Evolutionary conservation across 2,329 filamentous ascomycete species (phyloP), one percentile per base, ranked within the genome.

Genomic region (Aspergillus caelatus): DNA sequence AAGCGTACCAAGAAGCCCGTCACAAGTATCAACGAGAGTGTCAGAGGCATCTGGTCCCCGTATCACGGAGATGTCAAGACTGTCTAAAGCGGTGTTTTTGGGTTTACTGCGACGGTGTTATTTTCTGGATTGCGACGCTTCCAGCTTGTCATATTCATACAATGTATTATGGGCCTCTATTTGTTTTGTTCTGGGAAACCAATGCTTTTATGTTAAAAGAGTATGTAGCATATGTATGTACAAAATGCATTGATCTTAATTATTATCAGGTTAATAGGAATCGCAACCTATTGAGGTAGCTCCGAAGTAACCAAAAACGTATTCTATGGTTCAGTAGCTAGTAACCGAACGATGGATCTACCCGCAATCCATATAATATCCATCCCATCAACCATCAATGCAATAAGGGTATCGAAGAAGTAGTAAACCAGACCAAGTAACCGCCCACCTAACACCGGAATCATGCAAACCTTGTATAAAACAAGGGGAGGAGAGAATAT

Each of bases 21-120:
- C 36, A 82, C 79, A 68, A 88, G 85, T 81, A 71, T 83, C 73
- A 89, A 89, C 70, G 86, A 89, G 79, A 88, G 85, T 74, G 86
- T 89, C 11, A 84, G 87, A 76, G 87, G 87, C 63, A 84, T 89
- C 59, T 89, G 87, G 87, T 85, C 83, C 81, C 86, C 86, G 53
- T 86, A 86, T 74, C 87, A 89, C 71, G 85, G 85, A 45, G 81
- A 82, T 57, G 79, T 84, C 68, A 84, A 83, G 71, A 77, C 74
- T 66, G 78, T 86, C 68, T 85, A 76, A 80, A 63, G 60, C 16
- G 41, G 45, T n/a, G 23, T 39, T 36, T 55, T 60, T 67, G 34
- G 58, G 57, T 56, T 63, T 56, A 56, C 66, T 64, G 58, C 57
- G 66, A 63, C 61, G 68, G 65, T 62, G 67, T 68, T 69, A 61